Conservation (phyloP, 768 basidiomycete genomes). For the Amanita polypyramis region DNA sequence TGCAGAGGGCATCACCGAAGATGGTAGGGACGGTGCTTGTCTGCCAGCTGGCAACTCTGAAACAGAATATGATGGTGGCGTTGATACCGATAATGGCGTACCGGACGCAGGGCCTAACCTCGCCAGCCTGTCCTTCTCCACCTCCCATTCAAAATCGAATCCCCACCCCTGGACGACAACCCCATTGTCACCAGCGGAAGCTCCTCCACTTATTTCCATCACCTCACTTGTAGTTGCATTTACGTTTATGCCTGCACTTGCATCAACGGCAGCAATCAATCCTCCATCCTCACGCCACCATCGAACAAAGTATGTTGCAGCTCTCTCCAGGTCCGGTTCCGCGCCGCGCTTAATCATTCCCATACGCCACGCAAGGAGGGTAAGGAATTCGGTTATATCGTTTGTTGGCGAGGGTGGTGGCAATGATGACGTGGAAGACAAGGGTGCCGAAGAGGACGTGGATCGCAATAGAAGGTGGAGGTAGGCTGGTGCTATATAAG, state of each 20-base stretch:
- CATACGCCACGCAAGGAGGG: conserved; percentile 59
- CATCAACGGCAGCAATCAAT: conserved; percentile 33
- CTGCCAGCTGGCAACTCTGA: not conserved
- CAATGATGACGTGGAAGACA: conserved; percentile 24
- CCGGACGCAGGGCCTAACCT: conserved; percentile 5
- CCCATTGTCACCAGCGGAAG: not conserved
- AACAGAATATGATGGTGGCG: not conserved
- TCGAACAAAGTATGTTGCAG: conserved; percentile 71
- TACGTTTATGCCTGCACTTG: not conserved
- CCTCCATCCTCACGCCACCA: conserved; percentile 83
- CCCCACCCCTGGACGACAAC: conserved; percentile 58
- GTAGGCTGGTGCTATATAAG: conserved; percentile 54
- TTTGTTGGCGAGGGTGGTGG: conserved; percentile 36
- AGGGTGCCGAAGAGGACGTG: not conserved
- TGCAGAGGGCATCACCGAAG: not conserved
- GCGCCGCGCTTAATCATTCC: conserved; percentile 80
- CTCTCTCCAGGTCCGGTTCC: conserved; percentile 55
- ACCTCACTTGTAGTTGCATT: not conserved
- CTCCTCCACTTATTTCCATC: not conserved
- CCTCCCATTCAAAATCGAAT: conserved; percentile 72
- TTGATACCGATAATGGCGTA: not conserved
- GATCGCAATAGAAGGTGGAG: conserved; percentile 33
- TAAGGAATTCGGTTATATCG: conserved; percentile 58
- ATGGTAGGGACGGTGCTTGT: not conserved
- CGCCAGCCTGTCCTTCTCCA: conserved; percentile 18